Conservation (phyloP, 2,329 filamentous ascomycete genomes). For the Capronia coronata region DNA sequence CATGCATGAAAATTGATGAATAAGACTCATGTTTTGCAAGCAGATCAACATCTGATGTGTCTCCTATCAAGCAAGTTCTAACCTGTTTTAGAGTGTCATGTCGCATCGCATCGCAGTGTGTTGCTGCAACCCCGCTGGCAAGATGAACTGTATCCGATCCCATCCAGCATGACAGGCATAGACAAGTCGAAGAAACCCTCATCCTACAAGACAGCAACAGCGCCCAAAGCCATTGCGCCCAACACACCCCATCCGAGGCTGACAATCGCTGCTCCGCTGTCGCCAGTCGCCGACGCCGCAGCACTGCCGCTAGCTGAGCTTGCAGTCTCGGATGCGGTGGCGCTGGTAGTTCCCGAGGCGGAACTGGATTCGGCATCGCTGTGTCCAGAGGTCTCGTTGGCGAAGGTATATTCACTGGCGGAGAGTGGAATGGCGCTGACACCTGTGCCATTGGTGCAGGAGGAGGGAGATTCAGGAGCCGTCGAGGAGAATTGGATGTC, state of each 20-base stretch:
- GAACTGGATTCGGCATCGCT: slow-evolving; percentile 6
- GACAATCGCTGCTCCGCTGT: slow-evolving; percentile 5
- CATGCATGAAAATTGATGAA: too few species aligned
- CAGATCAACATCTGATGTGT: too few species aligned
- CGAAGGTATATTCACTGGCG: slow-evolving; percentile 41
- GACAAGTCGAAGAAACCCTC: not conserved
- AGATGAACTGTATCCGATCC: too few species aligned
- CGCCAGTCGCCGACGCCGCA: slow-evolving; percentile 2
- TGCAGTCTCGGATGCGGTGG: slow-evolving; percentile 32
- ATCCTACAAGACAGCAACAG: slow-evolving; percentile 32
- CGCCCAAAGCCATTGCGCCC: slow-evolving; percentile 34
- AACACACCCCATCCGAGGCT: slow-evolving; percentile 37
- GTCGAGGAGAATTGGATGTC: slow-evolving; percentile 16
- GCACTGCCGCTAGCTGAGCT: slow-evolving; percentile 29
- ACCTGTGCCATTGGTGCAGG: slow-evolving; percentile 52
- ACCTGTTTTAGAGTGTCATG: too few species aligned
- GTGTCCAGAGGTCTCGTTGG: slow-evolving; percentile 25
- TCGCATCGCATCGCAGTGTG: too few species aligned
- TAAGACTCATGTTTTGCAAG: too few species aligned
- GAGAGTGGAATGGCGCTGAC: slow-evolving; percentile 38
- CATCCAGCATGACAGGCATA: too few species aligned
- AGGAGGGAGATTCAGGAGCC: slow-evolving; percentile 31
- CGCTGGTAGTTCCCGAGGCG: not conserved
- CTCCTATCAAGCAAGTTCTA: too few species aligned
- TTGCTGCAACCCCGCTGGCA: too few species aligned